phyloP scores from a whole-genome alignment of 345 rosid genomes.

The Syzygium aqueum region DNA sequence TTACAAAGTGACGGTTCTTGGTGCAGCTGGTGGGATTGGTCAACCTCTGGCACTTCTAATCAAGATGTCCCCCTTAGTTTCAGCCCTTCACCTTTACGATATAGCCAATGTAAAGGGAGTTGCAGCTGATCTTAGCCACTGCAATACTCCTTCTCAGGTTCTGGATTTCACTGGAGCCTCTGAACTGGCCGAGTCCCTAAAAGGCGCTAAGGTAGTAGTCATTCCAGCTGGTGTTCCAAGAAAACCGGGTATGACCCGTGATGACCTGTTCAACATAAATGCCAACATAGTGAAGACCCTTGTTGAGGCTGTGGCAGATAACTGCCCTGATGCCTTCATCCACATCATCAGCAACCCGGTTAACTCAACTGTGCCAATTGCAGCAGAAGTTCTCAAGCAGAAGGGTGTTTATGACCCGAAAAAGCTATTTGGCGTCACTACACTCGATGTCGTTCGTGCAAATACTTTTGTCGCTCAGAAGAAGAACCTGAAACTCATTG shows the following conservation, averaged over 20 bases:
- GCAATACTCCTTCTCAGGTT: slow-evolving; percentile 88
- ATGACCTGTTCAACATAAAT: slow-evolving; percentile 92
- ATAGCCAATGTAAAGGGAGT: slow-evolving; percentile 94
- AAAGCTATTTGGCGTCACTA: slow-evolving; percentile 87
- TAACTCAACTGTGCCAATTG: slow-evolving; percentile 91
- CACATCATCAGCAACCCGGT: slow-evolving; percentile 94
- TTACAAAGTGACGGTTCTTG: slow-evolving; percentile 31
- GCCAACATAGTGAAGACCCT: slow-evolving; percentile 71
- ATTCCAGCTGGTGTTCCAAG: slow-evolving; percentile 96
- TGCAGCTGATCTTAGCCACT: slow-evolving; percentile 92
- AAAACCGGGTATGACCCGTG: slow-evolving; percentile 98
- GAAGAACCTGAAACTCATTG: slow-evolving; percentile 78
- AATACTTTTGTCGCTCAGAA: slow-evolving; percentile 89
- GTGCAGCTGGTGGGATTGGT: slow-evolving; percentile 28
- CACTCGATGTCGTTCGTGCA: slow-evolving; percentile 89
- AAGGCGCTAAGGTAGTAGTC: slow-evolving; percentile 76
- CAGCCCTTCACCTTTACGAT: slow-evolving; percentile 63
- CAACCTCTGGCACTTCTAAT: slow-evolving; percentile 21
- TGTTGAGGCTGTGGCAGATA: slow-evolving; percentile 84
- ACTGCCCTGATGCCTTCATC: slow-evolving; percentile 84
- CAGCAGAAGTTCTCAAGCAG: slow-evolving; percentile 79
- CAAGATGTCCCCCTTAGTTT: slow-evolving; percentile 34
- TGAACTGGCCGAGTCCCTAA: slow-evolving; percentile 62
- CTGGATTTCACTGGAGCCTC: slow-evolving; percentile 76
- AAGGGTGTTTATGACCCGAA: slow-evolving; percentile 89